Evolutionary conservation across 2,329 filamentous ascomycete species (phyloP), one percentile per base, ranked within the genome.

Genomic region (Nemania sp.): DNA sequence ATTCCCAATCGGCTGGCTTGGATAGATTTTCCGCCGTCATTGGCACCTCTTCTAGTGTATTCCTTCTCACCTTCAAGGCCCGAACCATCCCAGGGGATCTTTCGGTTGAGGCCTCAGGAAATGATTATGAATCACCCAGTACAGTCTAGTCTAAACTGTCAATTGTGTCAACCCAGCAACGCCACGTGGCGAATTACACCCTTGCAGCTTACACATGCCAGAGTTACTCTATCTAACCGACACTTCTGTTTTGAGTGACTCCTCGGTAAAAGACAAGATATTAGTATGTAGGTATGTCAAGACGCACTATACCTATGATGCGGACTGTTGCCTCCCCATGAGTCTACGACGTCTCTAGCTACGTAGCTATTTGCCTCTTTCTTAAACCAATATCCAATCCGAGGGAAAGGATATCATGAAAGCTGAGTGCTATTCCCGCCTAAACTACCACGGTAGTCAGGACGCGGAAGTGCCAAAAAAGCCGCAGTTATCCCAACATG

Each of bases 141-240:
- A 51, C 43, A 32, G 38, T 27, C n/a, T 67, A 45, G 38, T 45
- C 26, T 53, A 38, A 41, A 53, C 43, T 52, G 51, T 58, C 52
- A 24, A 29, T 22, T 53, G 13, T 41, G 56, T 49, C 35, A 32
- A 52, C 13, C 61, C 41, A 35, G 52, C 41, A 26, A 13, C 41
- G 56, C 60, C 65, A 67, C 65, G 60, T 67, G 60, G 65, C 65
- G 43, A 53, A 54, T n/a, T 8, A 22, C 18, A 45, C 22, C 52
- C 13, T 43, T 18, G 26, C 27, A 26, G 24, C 27, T 15, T 38
- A n/a, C 38, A 29, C 22, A 26, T 29, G 15, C 41, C n/a, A 43
- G 56, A 18, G 24, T 56, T 20, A 43, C 54, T 56, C 38, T n/a
- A 45, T 20, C 24, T 47, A 41, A 41, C 8, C 22, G 27, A 38